Percentiles rank a stretch among this genome's conserved stretches.
These are phyloP conservation scores for Solanum dulcamara DNA, from an alignment of 257 asterid species.

Conservation along the genomic window DNA sequence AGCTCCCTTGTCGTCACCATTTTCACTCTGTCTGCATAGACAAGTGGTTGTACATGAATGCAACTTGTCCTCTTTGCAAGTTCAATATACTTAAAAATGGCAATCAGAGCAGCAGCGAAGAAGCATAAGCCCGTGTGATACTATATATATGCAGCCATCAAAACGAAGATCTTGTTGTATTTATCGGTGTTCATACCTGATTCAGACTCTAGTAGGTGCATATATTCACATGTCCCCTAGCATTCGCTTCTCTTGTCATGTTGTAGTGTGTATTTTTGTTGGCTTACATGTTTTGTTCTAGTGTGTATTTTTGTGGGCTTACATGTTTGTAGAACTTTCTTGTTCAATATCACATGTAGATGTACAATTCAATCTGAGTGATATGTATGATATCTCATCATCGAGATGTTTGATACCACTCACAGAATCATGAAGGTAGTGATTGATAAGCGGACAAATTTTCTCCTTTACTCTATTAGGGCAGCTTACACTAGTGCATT, in stretches of 20 bases:
- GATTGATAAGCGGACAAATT: background rate
- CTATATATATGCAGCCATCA: background rate
- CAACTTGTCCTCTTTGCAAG: slow-evolving; percentile 97
- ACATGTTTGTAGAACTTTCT: background rate
- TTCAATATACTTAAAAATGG: slow-evolving; percentile 73
- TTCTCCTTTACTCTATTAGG: background rate
- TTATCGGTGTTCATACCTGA: background rate
- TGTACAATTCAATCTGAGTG: background rate
- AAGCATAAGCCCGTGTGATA: slow-evolving; percentile 25
- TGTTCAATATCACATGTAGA: background rate
- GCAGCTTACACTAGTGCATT: background rate
- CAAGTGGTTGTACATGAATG: slow-evolving; percentile 90
- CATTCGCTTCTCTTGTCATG: background rate
- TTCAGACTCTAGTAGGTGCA: background rate
- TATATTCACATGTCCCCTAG: background rate
- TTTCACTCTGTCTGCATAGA: slow-evolving; percentile 84
- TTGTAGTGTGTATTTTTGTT: background rate
- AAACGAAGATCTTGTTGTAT: background rate
- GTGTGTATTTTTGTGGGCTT: background rate
- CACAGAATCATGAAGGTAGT: background rate
- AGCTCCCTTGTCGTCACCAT: slow-evolving; percentile 95
- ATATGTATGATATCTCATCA: background rate
- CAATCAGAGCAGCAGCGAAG: slow-evolving; percentile 55
- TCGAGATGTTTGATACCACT: background rate
- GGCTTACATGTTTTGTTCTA: background rate